A percentile compares a stretch with the other conserved stretches of the same genome.
phyloP scores from a whole-genome alignment of 345 rosid species.

The Rhodamnia argentea region DNA sequence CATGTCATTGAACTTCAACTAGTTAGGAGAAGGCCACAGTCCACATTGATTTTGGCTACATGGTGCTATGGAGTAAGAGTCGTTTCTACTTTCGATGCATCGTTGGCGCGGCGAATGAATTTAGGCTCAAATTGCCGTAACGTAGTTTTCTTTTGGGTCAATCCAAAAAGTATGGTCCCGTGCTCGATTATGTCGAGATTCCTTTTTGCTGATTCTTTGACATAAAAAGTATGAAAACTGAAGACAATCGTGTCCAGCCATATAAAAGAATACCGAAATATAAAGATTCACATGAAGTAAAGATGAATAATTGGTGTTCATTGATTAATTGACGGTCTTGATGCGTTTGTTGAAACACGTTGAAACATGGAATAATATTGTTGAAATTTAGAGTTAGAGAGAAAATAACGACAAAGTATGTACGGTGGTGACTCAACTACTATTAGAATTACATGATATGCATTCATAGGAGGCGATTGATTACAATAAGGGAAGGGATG shows the following conservation, averaged over 20 bases:
- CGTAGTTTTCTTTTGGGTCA: background rate
- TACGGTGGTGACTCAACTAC: background rate
- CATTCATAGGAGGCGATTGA: background rate
- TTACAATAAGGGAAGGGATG: accelerated
- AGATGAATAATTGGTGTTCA: too few species aligned
- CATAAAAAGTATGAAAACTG: background rate
- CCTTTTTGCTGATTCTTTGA: background rate
- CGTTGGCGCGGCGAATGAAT: accelerated
- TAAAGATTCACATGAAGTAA: background rate
- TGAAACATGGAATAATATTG: background rate
- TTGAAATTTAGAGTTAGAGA: background rate
- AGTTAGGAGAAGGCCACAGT: background rate
- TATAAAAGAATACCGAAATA: background rate
- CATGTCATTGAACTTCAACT: background rate
- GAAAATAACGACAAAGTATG: background rate
- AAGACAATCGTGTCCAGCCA: background rate
- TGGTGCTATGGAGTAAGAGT: background rate
- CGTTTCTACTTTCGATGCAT: background rate
- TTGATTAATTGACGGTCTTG: background rate
- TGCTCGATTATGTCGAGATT: too few species aligned
- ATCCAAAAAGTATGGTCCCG: accelerated
- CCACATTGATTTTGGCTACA: background rate
- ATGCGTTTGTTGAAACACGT: background rate
- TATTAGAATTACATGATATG: background rate
- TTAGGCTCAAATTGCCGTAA: background rate